phyloP scores from a whole-genome alignment of 768 basidiomycete genomes.

The Tricholoma furcatifolium region DNA sequence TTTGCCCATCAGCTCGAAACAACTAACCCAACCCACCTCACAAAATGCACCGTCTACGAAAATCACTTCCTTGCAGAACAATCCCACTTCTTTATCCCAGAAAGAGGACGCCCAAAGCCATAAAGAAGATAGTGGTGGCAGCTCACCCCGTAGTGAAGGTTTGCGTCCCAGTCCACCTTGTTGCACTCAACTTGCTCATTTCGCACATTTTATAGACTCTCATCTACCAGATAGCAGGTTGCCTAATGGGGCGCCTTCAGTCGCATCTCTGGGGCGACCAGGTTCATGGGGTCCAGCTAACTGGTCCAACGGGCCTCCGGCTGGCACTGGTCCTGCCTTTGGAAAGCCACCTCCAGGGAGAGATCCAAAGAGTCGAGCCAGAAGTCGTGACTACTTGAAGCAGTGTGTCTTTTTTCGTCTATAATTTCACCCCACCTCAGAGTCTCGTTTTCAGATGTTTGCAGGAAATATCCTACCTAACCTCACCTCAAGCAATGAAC shows the following conservation, averaged over 20 bases:
- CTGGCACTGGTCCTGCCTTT: conserved; percentile 43
- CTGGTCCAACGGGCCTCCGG: conserved; percentile 44
- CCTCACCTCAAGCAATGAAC: conserved; percentile 96
- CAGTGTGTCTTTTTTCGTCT: conserved; percentile 55
- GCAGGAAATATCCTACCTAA: conserved; percentile 97
- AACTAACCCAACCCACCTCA: conserved; percentile 60
- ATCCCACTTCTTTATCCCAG: conserved; percentile 45
- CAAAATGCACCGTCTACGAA: conserved; percentile 67
- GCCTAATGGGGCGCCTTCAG: conserved; percentile 55
- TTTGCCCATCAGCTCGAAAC: conserved; percentile 63
- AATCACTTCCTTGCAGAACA: conserved; percentile 57
- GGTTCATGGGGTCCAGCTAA: conserved; percentile 57
- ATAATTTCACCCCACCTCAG: conserved; percentile 12
- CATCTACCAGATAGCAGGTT: conserved; percentile 69
- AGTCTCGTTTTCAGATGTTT: conserved; percentile 62
- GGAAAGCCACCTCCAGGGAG: conserved; percentile 78
- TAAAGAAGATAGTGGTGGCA: conserved; percentile 77
- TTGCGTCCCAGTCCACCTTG: neutral
- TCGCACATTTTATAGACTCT: conserved; percentile 53
- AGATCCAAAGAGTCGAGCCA: conserved; percentile 93
- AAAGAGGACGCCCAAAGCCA: conserved; percentile 75
- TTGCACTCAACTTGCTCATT: conserved; percentile 4
- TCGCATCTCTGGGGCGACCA: conserved; percentile 46
- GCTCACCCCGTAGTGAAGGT: conserved; percentile 89
- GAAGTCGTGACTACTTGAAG: conserved; percentile 95